phyloP scores from a whole-genome alignment of 1,139 yeast genomes.

The Candida sojae region DNA sequence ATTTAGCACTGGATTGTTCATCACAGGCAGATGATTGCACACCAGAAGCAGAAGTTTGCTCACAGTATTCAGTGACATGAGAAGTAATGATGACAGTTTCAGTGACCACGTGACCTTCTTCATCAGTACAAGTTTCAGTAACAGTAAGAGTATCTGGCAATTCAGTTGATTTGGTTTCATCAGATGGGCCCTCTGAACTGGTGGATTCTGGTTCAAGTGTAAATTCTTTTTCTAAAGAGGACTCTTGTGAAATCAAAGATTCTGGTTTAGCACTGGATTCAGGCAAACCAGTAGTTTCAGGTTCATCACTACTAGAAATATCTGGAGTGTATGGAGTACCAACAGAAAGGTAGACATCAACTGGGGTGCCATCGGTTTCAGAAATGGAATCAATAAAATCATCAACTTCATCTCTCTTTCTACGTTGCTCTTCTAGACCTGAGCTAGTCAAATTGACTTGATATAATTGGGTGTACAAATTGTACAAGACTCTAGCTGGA shows the following conservation, averaged over 20 bases:
- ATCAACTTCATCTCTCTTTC: constrained; percentile 37
- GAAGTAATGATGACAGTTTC: constrained; percentile 7
- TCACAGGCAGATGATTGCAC: constrained; percentile 9
- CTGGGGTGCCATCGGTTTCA: constrained; percentile 5
- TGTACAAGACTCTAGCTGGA: constrained; percentile 33
- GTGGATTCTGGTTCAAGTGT: constrained; percentile 16
- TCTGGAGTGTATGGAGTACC: constrained; percentile 21
- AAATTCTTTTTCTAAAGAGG: not conserved
- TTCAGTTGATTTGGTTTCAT: constrained; percentile 8
- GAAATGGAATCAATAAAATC: constrained; percentile 34
- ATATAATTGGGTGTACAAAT: constrained; percentile 26
- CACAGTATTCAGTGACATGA: constrained; percentile 9
- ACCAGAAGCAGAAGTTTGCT: constrained; percentile 6
- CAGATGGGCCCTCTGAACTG: constrained; percentile 1
- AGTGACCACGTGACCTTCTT: constrained; percentile 3
- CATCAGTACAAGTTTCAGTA: constrained; percentile 5
- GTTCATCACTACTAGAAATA: too few species aligned
- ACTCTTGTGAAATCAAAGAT: too few species aligned
- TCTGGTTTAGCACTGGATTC: constrained; percentile 29
- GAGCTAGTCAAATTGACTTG: constrained; percentile 24
- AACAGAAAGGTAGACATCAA: constrained; percentile 11
- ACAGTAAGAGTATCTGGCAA: constrained; percentile 3
- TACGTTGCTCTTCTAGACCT: constrained; percentile 24
- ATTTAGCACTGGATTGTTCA: constrained; percentile 8
- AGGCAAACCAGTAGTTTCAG: constrained; percentile 19